phyloP scores from a whole-genome alignment of 1,139 yeast genomes.

The Hanseniaspora sp. region DNA sequence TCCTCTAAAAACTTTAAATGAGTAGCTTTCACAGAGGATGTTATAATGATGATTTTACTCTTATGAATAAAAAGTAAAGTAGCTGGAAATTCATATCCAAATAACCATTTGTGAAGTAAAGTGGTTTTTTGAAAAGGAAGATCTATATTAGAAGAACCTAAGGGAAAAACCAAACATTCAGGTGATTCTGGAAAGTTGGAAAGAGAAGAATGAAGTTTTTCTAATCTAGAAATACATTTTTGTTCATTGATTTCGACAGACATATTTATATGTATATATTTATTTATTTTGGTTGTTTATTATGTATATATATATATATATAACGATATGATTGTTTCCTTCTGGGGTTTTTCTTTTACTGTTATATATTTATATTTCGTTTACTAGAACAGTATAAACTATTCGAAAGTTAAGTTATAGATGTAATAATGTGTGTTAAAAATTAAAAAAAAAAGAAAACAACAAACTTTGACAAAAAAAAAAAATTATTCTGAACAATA shows the following conservation, averaged over 20 bases:
- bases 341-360: no score
- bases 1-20: constrained; percentile 51
- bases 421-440: neutral
- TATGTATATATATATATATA: no score
- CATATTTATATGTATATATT: neutral
- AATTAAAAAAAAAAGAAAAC: neutral
- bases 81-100: constrained; percentile 92
- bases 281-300: no score
- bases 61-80: constrained; percentile 61
- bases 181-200: constrained; percentile 37
- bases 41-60: constrained; percentile 53
- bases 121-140: constrained; percentile 87
- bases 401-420: neutral
- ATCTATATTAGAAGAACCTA: constrained; percentile 77
- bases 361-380: no score
- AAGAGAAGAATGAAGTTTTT: constrained; percentile 26
- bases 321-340: no score
- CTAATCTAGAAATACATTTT: constrained; percentile 30
- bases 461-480: neutral
- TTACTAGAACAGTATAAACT: no score
- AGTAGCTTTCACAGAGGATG: constrained; percentile 81
- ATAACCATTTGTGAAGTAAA: constrained; percentile 78
- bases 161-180: constrained; percentile 51
- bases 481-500: neutral
- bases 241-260: constrained; percentile 34